Evolutionary conservation across 2,329 filamentous ascomycete genomes (phyloP).

Genomic region (Trichoderma asperellum): DNA sequence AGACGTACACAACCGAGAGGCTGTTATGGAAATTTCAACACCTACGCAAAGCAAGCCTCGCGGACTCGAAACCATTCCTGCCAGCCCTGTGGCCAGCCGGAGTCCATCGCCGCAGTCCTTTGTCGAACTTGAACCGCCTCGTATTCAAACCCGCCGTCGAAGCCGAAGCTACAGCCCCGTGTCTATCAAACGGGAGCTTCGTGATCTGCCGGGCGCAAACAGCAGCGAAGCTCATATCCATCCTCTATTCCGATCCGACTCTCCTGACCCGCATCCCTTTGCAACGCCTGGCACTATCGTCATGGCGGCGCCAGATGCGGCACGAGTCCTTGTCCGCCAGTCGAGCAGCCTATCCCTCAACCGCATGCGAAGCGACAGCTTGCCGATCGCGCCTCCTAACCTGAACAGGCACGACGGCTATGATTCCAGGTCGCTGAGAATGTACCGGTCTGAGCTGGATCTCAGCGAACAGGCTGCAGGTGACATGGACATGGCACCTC

Average conservation of each 20-base stretch:
- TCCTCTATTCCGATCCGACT: constrained; percentile 75
- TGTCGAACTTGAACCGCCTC: constrained; percentile 60
- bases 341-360: constrained; percentile 55
- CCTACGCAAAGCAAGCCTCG: constrained; percentile 51
- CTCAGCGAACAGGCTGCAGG: constrained; percentile 17
- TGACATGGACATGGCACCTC: constrained; percentile 59
- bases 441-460: constrained; percentile 32
- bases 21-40: constrained; percentile 55
- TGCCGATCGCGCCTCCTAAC: constrained; percentile 51
- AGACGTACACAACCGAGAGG: constrained; percentile 63
- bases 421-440: constrained; percentile 43
- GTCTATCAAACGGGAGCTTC: constrained; percentile 39
- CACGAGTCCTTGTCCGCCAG: constrained; percentile 62
- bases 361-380: constrained; percentile 60
- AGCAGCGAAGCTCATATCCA: constrained; percentile 72
- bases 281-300: constrained; percentile 72
- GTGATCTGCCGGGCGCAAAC: constrained; percentile 36
- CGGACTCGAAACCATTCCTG: constrained; percentile 72
- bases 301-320: constrained; percentile 69
- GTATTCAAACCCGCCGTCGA: constrained; percentile 41
- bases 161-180: constrained; percentile 59
- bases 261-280: constrained; percentile 66
- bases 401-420: constrained; percentile 55
- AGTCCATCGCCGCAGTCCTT: constrained; percentile 64
- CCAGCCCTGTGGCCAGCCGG: constrained; percentile 65